Evolutionary conservation across 768 basidiomycete species (phyloP), one percentile per base, ranked within the genome.

Genomic region (Mycena albidolilacea): DNA sequence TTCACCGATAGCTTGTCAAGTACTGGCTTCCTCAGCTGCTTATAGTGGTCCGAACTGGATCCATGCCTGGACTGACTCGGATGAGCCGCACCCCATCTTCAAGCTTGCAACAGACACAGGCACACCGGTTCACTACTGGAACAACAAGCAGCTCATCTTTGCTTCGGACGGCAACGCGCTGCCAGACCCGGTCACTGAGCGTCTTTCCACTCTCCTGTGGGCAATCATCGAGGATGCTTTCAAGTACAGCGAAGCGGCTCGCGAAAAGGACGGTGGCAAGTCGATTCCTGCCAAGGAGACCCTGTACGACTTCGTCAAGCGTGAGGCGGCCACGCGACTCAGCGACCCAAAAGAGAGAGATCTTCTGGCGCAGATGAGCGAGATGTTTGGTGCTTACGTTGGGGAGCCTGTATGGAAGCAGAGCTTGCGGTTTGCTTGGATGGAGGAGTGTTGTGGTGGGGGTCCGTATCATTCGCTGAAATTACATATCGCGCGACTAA

Each of bases 391-490:
- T 5, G 76, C 76, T 6, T 77, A 77, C 55, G 73, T 77, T 35
- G 76, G 76, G 12, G 76, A 74, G 68, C 76, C 76, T 63, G 73
- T 70, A n/a, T 77, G 73, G 73, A 74, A 72, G 68, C 76, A 77
- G 60, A 74, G 73, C 55, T 59, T 77, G n/a, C 60, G 73, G 35
- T 77, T 77, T 67, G 73, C 76, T 30, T 77, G 76, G 76, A 77
- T 77, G 76, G 76, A 77, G 55, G 76, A 77, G 57, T 77, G 76
- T 37, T 77, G 76, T 67, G 73, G 73, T 38, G 76, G 76, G 46
- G 71, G 76, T 75, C n/a, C n/a, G 72, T 64, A n/a, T 50, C 63
- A 17, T 64, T 64, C 41, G 39, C 35, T 65, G 21, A 0, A 44
- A 63, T 4, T n/a, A 21, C 12, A 50, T 15, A n/a, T 64, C 30